Base-by-base conservation (phyloP, 495 filamentous ascomycete genomes). In the Friedmanniomyces simplex region DNA sequence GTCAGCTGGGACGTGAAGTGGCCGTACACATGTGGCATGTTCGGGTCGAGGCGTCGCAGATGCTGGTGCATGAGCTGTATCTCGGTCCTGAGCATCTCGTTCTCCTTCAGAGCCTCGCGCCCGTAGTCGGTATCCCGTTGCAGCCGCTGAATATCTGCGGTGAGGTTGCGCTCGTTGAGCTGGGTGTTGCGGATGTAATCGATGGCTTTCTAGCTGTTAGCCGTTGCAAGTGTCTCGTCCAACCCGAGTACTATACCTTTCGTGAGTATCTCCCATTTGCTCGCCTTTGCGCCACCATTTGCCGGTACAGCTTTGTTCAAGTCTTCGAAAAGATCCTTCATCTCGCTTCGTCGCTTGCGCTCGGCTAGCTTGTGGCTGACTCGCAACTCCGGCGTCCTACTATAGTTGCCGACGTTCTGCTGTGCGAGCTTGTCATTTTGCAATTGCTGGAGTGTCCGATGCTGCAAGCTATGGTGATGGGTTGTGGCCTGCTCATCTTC, bases 191-290 rank as follows among this genome's bases (percentile, higher is more conserved):
- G 59, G 34, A 64, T 67, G 42, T 67, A 61, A 16, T 64, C 65
- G 56, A 64, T 67, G 2, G 65, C 65, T 67, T 36, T 32, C 3
- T 14, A 16, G 16, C 30, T 16, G 39, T 55, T 45, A 58, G 46
- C 14, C 58, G 13, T 14, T 25, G 4, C 20, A 43, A 32, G 22
- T 5, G 16, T 26, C 12, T 21, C n/a, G 34, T n/a, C 49, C 4
- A 12, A 52, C 8, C 12, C 3, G n/a, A 12, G 20, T 49, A 22
- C 63, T 73, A 36, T 77, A 95, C 90, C 88, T 79, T 91, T 90
- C 11, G 88, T 94, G n/a, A 99, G 70, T 34, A 95, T 95, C 66
- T 99, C 93, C 94, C 94, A 99, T 71, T 99, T 99, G 66, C 90
- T 96, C 2, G 91, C 91, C 67, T 97, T 99, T 45, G 87, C 86